Evolutionary conservation across 495 filamentous ascomycete genomes (phyloP), one percentile per base, ranked within the genome.

Genomic region (Penicillium nucicola): DNA sequence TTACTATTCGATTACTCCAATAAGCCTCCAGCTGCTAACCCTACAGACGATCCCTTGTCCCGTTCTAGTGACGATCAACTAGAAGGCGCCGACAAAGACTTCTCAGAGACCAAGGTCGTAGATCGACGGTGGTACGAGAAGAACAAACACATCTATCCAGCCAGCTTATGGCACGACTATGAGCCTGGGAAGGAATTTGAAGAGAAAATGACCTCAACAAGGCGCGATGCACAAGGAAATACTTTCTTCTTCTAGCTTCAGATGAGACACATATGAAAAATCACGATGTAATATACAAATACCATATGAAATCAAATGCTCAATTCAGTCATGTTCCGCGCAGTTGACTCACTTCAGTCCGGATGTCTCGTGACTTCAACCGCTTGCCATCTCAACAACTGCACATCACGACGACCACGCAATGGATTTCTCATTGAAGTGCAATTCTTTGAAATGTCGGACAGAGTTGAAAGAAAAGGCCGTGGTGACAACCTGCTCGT

Each of bases 131-230:
- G 93, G 93, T 98, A 97, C 63, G 89, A 96, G 72, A 78, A 84
- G 56, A 95, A 97, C 66, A 98, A 97, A 66, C 93, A 98, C 57
- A 97, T 97, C 40, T 97, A 91, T 67, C 93, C 93, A 0, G 93
- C 92, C 5, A 96, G 88, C 64, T 77, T 93, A 13, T 98, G 93
- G 93, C 89, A 91, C 50, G 88, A 95, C 51, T 98, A 95, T 68
- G 92, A 97, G 52, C 88, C 90, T 1, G 85, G 85, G 22, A 86
- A 85, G 69, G 87, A 97, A 52, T 96, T 97, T 64, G 77, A 84
- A 52, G 83, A 80, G 50, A 87, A 88, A 65, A 85, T 92, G 45
- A 66, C 60, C 20, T 68, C 71, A 12, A 74, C 66, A 15, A 77
- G 87, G 62, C 82, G 89, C 49, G 93, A 98, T 77, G 76, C 80